phyloP scores from a whole-genome alignment of 2,329 filamentous ascomycete species.

The Beauveria pseudobassiana region DNA sequence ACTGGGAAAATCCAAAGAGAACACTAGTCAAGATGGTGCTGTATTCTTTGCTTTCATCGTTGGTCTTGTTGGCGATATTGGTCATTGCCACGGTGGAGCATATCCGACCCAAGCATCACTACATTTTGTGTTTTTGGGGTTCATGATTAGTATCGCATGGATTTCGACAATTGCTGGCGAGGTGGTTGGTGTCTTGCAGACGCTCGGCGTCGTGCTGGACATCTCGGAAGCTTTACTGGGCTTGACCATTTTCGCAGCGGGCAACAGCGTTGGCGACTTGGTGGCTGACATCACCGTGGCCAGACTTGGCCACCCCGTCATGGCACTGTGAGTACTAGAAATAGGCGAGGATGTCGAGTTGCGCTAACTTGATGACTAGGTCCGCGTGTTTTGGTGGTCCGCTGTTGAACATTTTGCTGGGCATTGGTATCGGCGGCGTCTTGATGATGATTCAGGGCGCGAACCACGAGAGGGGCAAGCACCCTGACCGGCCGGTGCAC shows the following conservation, averaged over 20 bases:
- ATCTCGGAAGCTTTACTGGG: constrained; percentile 95
- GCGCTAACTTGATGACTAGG: constrained; percentile 23
- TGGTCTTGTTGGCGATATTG: constrained; percentile 58
- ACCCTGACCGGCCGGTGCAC: constrained; percentile 55
- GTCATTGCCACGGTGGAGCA: constrained; percentile 61
- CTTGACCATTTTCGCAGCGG: constrained; percentile 91
- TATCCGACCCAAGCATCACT: constrained; percentile 64
- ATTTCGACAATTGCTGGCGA: constrained; percentile 93
- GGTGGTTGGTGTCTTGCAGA: constrained; percentile 90
- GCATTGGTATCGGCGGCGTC: constrained; percentile 83
- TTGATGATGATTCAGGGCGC: constrained; percentile 76
- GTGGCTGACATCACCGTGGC: constrained; percentile 94
- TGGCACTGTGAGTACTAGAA: constrained; percentile 59
- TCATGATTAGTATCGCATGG: constrained; percentile 88
- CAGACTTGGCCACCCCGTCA: constrained; percentile 87
- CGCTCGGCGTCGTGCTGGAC: constrained; percentile 80
- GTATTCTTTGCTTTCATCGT: constrained; percentile 60
- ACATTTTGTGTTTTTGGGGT: constrained; percentile 77
- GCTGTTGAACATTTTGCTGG: constrained; percentile 93
- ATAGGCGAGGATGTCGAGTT: background rate
- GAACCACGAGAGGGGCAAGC: constrained; percentile 55
- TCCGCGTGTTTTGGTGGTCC: constrained; percentile 97
- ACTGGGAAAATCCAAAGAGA: constrained; percentile 43
- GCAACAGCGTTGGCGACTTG: constrained; percentile 89
- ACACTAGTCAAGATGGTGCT: constrained; percentile 51